Conservation (phyloP, 202 grass and related monocot genomes). For the Zizania palustris region DNA sequence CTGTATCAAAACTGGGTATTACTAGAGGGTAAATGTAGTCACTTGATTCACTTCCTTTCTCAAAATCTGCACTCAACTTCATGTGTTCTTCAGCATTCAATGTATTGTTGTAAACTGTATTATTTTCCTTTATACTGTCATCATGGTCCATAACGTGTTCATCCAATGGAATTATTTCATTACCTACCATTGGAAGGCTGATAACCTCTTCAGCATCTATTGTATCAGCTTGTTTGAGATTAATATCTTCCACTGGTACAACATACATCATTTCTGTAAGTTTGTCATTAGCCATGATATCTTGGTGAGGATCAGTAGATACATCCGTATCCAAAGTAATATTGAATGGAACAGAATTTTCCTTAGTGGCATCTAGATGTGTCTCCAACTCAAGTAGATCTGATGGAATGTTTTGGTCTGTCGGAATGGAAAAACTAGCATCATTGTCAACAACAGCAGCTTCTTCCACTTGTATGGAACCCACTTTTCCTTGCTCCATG, state of each 20-base stretch:
- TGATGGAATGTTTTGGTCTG: constrained; percentile 40
- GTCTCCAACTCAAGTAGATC: constrained; percentile 18
- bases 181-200: constrained; percentile 43
- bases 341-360: constrained; percentile 8
- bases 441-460: neutral
- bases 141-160: constrained; percentile 46
- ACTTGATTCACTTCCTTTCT: constrained; percentile 39
- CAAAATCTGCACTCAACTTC: constrained; percentile 28
- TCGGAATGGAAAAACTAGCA: constrained; percentile 35
- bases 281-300: constrained; percentile 28
- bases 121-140: constrained; percentile 37
- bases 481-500: constrained; percentile 19
- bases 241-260: constrained; percentile 24
- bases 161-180: constrained; percentile 50
- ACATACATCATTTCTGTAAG: constrained; percentile 10
- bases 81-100: constrained; percentile 25
- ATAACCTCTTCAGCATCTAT: constrained; percentile 43
- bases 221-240: constrained; percentile 11
- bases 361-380: constrained; percentile 10
- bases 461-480: constrained; percentile 40
- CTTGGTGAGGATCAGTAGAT: constrained; percentile 25
- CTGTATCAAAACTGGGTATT: constrained; percentile 53
- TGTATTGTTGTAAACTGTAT: constrained; percentile 43
- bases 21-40: constrained; percentile 43
- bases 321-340: neutral